These are phyloP conservation scores for Colletotrichum lindemuthianum DNA, from an alignment of 2,329 filamentous ascomycete species.

Conservation along the genomic window DNA sequence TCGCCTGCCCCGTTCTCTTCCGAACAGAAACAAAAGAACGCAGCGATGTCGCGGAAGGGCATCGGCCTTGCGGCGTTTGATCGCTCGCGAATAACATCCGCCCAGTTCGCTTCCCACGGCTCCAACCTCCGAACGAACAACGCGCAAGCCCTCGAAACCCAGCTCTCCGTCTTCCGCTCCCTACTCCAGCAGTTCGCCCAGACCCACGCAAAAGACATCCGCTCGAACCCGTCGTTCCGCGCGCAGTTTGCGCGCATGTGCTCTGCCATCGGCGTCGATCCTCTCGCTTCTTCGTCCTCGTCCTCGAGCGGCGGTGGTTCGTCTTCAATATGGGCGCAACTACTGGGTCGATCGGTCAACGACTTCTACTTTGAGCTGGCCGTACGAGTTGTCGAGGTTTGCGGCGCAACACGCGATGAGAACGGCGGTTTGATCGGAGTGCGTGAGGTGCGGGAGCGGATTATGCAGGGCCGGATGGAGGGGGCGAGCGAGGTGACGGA, in stretches of 20 bases:
- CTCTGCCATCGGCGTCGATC: constrained; percentile 94
- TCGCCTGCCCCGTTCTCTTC: not conserved
- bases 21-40: not conserved
- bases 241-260: constrained; percentile 99
- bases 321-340: constrained; percentile 89
- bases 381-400: constrained; percentile 94
- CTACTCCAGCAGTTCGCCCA: constrained; percentile 94
- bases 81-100: constrained; percentile 82
- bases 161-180: constrained; percentile 95
- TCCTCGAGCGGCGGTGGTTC: constrained; percentile 55
- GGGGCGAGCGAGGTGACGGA: constrained; percentile 85
- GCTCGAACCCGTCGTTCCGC: constrained; percentile 92
- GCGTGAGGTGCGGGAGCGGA: constrained; percentile 79
- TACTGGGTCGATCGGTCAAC: constrained; percentile 90
- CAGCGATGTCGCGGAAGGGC: constrained; percentile 76
- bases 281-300: constrained; percentile 69
- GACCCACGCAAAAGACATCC: constrained; percentile 95
- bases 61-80: constrained; percentile 93
- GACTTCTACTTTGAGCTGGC: constrained; percentile 99
- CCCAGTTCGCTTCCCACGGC: constrained; percentile 92
- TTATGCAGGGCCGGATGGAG: constrained; percentile 77
- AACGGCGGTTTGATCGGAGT: constrained; percentile 94
- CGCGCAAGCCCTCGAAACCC: constrained; percentile 86
- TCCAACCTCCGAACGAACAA: constrained; percentile 86
- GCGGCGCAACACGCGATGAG: constrained; percentile 83